Evolutionary conservation across 345 rosid genomes (phyloP), one percentile per base, ranked within the genome.

Genomic region (Populus davidiana): DNA sequence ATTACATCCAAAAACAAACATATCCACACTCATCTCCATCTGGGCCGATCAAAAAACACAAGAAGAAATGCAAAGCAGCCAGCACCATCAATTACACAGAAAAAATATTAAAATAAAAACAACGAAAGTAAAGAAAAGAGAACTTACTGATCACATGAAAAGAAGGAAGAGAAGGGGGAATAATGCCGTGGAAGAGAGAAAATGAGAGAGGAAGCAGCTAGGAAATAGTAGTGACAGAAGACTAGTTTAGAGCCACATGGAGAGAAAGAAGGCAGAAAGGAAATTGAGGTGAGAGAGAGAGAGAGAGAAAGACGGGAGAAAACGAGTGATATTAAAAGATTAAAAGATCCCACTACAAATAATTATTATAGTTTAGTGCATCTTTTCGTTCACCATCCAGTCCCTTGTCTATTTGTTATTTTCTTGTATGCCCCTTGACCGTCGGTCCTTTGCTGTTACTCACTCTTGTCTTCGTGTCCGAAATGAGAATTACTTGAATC

Each of bases 81-180:
- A 79, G 17, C 3, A 10, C 11, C 71, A 38, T n/a, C 70, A 80
- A 69, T 12, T 70, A 70, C 44, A 69, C 36, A 23, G 49, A 43
- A 56, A 70, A 75, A 29, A 71, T 56, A 38, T 64, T 11, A 20
- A 43, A 71, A 56, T 44, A 49, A 44, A 31, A 13, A 43, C 44
- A 43, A 35, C 14, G 70, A n/a, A 16, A 62, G 25, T 8, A 38
- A 10, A n/a, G 2, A 41, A 43, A 13, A 29, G 66, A 63, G 47
- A 71, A 73, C 90, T 87, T 83, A 91, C 96, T 50, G 88, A 82
- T 90, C 91, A 85, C 90, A 85, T 85, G 83, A 85, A 77, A 80
- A 43, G 54, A 23, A 23, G 50, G 67, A 12, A 44, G 56, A n/a
- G 31, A 49, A n/a, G 61, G 67, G 23, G 41, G 23, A 11, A 73